phyloP scores from a whole-genome alignment of 1,284 basidiomycete species.

The Papiliotrema laurentii region DNA sequence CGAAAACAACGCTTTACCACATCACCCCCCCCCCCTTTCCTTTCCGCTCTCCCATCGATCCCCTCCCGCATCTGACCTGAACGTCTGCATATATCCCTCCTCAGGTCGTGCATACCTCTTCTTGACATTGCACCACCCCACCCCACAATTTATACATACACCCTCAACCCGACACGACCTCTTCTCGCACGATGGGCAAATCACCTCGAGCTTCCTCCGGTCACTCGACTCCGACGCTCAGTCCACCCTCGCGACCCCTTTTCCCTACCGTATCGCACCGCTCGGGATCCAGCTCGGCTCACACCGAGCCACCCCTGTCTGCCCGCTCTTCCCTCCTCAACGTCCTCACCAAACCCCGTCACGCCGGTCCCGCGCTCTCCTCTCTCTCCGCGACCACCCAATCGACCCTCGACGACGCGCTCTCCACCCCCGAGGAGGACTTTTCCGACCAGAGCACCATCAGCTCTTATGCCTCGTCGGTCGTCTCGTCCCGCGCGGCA shows the following conservation, averaged over 20 bases:
- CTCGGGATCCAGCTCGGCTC: slow-evolving; percentile 1
- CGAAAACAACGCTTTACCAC: too few relatives aligned
- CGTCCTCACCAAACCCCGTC: slow-evolving; percentile 31
- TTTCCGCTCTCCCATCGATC: not conserved
- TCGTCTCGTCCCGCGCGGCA: slow-evolving; percentile 9
- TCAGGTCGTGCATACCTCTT: too few relatives aligned
- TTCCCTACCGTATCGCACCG: slow-evolving; percentile 12
- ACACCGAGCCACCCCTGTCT: slow-evolving; percentile 5
- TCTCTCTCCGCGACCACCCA: slow-evolving; percentile 9
- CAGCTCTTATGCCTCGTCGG: slow-evolving; percentile 33
- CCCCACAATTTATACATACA: too few relatives aligned
- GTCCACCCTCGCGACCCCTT: slow-evolving; percentile 12
- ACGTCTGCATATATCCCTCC: too few relatives aligned
- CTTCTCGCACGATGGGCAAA: slow-evolving; percentile 4
- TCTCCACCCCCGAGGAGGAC: slow-evolving; percentile 24
- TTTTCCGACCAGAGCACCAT: slow-evolving; percentile 37
- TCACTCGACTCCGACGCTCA: slow-evolving; percentile 8
- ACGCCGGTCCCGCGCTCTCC: slow-evolving; percentile 6
- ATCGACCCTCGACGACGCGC: not conserved
- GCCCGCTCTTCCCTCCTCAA: slow-evolving; percentile 34
- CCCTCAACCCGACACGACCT: too few relatives aligned
- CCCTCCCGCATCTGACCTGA: too few relatives aligned
- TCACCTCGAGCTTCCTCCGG: slow-evolving; percentile 3
- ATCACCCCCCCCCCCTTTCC: not conserved
- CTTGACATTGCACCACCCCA: too few relatives aligned